A percentile compares a stretch with the other conserved stretches of the same genome.
These are phyloP conservation scores for Clausena lansium DNA, from an alignment of 345 rosid genomes.

Conservation along the genomic window DNA sequence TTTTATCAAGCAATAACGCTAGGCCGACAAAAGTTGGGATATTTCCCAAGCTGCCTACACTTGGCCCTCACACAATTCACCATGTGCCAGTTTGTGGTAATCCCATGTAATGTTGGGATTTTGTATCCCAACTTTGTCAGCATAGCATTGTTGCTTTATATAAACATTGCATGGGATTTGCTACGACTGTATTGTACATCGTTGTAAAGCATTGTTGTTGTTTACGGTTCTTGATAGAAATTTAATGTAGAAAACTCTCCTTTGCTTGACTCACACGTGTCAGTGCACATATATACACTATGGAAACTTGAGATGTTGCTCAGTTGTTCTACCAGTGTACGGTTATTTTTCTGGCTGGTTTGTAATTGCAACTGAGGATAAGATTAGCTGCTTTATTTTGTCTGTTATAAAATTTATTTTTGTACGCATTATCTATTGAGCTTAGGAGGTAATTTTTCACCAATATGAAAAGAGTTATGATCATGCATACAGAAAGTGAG, in stretches of 20 bases:
- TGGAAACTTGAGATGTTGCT: not conserved
- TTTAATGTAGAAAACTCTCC: not conserved
- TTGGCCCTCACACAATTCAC: not conserved
- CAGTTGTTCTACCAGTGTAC: not conserved
- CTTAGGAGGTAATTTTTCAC: not conserved
- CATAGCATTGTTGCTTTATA: not conserved
- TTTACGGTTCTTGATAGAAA: not conserved
- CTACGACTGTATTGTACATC: not conserved
- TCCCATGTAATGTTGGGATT: not conserved
- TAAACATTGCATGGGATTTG: not conserved
- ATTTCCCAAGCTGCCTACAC: not conserved
- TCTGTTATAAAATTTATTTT: too few relatives aligned
- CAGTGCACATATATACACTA: not conserved
- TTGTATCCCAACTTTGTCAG: not conserved
- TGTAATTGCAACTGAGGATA: not conserved
- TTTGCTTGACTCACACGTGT: not conserved
- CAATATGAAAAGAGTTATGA: not conserved
- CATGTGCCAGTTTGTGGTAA: not conserved
- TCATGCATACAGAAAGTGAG: not conserved
- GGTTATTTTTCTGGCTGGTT: not conserved
- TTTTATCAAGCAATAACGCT: not conserved
- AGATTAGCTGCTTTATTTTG: not conserved
- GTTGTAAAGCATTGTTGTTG: not conserved
- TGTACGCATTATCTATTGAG: not conserved
- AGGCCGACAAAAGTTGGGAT: too few relatives aligned